phyloP scores from a whole-genome alignment of 495 filamentous ascomycete genomes.

The Apodospora peruviana region DNA sequence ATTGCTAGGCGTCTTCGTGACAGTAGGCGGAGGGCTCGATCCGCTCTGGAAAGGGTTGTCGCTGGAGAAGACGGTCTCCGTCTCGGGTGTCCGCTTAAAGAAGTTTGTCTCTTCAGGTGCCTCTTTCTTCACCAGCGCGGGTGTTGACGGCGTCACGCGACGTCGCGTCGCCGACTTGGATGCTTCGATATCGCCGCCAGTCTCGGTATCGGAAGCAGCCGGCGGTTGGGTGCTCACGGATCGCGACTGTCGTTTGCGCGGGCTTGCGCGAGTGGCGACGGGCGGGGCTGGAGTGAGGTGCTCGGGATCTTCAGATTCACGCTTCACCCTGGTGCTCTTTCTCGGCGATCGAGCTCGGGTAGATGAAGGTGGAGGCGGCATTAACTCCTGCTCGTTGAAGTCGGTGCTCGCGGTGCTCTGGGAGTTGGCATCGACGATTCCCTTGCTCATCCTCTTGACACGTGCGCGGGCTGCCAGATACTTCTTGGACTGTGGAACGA shows the following conservation, averaged over 20 bases:
- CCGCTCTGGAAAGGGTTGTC: constrained; percentile 97
- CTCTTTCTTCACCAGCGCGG: constrained; percentile 42
- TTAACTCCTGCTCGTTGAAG: constrained; percentile 37
- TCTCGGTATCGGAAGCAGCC: constrained; percentile 44
- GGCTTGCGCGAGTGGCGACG: constrained; percentile 33
- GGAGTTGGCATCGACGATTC: constrained; percentile 75
- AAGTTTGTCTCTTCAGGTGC: constrained; percentile 31
- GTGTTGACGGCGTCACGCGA: constrained; percentile 26
- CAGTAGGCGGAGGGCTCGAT: constrained; percentile 32
- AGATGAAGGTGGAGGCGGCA: constrained; percentile 35
- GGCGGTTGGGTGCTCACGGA: constrained; percentile 40
- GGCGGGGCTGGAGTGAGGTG: constrained; percentile 25
- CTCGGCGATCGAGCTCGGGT: constrained; percentile 41
- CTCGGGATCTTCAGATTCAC: constrained; percentile 41
- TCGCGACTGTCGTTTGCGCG: constrained; percentile 47
- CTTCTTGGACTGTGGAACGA: constrained; percentile 70
- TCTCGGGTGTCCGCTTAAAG: constrained; percentile 38
- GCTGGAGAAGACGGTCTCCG: constrained; percentile 64
- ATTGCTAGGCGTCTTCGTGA: constrained; percentile 35
- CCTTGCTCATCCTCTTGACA: constrained; percentile 73
- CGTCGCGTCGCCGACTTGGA: constrained; percentile 17
- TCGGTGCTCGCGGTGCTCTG: constrained; percentile 34
- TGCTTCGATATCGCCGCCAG: constrained; percentile 37
- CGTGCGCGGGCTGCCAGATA: constrained; percentile 67
- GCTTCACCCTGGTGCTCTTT: constrained; percentile 42